Evolutionary conservation across 2,329 filamentous ascomycete species (phyloP), one percentile per base, ranked within the genome.

Genomic region (Stromatinia cepivora): DNA sequence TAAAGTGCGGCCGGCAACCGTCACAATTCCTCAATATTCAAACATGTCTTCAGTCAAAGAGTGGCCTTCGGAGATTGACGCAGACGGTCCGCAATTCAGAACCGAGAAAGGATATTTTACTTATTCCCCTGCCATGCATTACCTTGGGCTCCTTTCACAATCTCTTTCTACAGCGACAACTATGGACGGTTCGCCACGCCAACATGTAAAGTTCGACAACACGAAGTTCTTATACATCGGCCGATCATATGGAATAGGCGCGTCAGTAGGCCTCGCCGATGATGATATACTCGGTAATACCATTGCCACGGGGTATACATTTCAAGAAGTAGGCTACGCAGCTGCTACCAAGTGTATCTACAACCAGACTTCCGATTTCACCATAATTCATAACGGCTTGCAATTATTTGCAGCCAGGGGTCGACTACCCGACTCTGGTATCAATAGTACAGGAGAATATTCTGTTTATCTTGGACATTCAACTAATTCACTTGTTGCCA

Each of bases 341-440:
- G 61, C 78, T 20, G 73, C 76, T 11, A 78, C 79, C 9, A 74
- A 71, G 1, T 81, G 79, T 71, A 79, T 77, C 25, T 80, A 81
- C 73, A 81, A 81, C 71, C 42, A 59, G 10, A 78, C 75, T n/a
- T 75, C 53, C 1, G 53, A 56, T 56, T 56, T 56, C 20, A 56
- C 22, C 36, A 10, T 36, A 31, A 31, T 56, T 6, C 22, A 52
- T 13, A 22, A 52, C n/a, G 48, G 48, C 22, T 9, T 52, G 39
- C 54, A 36, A 11, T n/a, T 62, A 28, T 42, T 59, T 45, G 50
- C 50, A 7, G 68, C 54, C 10, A 31, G 20, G 17, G 71, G 68
- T 4, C 36, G 9, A 5, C 57, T 71, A 25, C 70, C 68, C 8
- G 71, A 71, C 36, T 39, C 36, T 39, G 36, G 36, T 39, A 1